Conservation (phyloP, 495 filamentous ascomycete genomes). For the Aspergillus haitiensis region DNA sequence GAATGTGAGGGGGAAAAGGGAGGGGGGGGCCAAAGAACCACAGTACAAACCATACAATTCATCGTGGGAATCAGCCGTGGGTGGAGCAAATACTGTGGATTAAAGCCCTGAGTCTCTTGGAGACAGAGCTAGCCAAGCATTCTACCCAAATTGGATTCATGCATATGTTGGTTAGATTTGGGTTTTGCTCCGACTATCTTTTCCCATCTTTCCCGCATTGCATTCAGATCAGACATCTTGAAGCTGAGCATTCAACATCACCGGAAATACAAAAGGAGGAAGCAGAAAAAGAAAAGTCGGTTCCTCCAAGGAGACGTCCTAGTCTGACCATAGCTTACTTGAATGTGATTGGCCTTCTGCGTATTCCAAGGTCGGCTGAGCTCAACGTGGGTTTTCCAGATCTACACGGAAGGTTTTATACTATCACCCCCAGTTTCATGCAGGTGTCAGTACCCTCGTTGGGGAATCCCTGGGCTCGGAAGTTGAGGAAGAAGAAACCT, state of each 20-base stretch:
- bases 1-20: not conserved
- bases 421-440: slow-evolving; percentile 16
- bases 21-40: not conserved
- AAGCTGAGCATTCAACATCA: slow-evolving; percentile 3
- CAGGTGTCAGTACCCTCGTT: slow-evolving; percentile 15
- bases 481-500: slow-evolving; percentile 12
- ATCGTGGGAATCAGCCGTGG: slow-evolving; percentile 13
- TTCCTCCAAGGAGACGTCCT: slow-evolving; percentile 7
- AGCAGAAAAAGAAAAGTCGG: slow-evolving; percentile 1
- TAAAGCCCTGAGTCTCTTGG: slow-evolving; percentile 10
- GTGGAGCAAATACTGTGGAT: slow-evolving; percentile 8
- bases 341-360: slow-evolving; percentile 11
- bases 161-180: slow-evolving; percentile 13
- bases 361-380: slow-evolving; percentile 3
- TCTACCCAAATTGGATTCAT: slow-evolving; percentile 15
- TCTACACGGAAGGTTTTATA: slow-evolving; percentile 16
- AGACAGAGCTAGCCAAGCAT: slow-evolving; percentile 16
- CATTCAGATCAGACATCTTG: slow-evolving; percentile 2
- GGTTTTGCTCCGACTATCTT: slow-evolving; percentile 5
- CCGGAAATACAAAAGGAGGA: slow-evolving; percentile 6
- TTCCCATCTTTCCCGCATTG: slow-evolving; percentile 8
- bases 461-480: slow-evolving; percentile 12
- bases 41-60: slow-evolving; percentile 6
- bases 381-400: slow-evolving; percentile 20
- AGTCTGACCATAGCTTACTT: not conserved